Percentiles rank a stretch among this genome's conserved stretches.
phyloP scores from a whole-genome alignment of 176 grass and related monocot genomes.

The Oryza australiensis region DNA sequence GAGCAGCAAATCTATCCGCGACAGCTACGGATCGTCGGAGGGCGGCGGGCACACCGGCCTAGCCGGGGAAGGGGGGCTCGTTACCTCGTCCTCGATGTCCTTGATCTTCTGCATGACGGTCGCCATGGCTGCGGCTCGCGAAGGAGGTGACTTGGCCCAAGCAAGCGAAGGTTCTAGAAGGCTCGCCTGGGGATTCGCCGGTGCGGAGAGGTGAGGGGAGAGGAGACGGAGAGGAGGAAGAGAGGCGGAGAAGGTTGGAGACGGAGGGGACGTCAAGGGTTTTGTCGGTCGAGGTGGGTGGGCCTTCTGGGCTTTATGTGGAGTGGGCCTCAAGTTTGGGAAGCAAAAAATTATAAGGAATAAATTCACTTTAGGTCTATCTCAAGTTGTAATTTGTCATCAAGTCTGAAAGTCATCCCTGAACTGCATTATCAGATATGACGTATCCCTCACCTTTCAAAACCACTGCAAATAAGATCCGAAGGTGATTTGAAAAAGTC shows the following conservation, averaged over 20 bases:
- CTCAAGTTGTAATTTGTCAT: no score
- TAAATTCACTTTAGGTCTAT: no score
- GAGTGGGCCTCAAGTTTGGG: not conserved
- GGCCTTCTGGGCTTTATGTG: not conserved
- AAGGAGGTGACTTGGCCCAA: not conserved
- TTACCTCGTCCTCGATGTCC: conserved; percentile 99
- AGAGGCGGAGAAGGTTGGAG: conserved; percentile 15
- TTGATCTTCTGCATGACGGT: conserved; percentile 99
- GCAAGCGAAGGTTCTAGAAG: not conserved
- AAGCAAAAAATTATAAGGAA: not conserved
- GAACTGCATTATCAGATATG: no score
- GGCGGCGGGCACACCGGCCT: not conserved
- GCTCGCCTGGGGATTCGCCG: conserved; percentile 5
- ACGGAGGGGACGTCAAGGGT: conserved; percentile 39
- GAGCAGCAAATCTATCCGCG: not conserved
- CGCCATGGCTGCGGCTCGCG: conserved; percentile 52
- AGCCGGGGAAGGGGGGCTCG: not conserved
- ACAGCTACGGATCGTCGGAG: not conserved
- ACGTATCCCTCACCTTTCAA: no score
- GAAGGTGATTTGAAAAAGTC: no score
- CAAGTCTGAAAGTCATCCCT: no score
- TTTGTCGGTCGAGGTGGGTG: not conserved
- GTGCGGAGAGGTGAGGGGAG: not conserved
- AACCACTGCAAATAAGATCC: no score
- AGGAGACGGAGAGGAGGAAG: not conserved